Evolutionary conservation across 2,329 filamentous ascomycete genomes (phyloP), one percentile per base, ranked within the genome.

Genomic region (Neoscytalidium dimidiatum): DNA sequence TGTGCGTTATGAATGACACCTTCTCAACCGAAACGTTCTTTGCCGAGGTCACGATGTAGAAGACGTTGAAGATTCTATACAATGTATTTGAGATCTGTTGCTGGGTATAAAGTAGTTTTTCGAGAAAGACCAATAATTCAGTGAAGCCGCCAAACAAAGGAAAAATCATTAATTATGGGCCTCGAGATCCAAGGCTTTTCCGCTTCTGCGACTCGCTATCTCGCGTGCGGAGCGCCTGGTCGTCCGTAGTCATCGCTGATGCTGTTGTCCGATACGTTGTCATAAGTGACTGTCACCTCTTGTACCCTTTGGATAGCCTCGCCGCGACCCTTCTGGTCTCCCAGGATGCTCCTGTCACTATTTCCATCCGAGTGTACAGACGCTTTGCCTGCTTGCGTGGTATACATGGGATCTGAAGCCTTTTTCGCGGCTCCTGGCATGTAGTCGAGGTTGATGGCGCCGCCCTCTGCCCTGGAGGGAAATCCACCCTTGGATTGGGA

Each of bases 281-380:
- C 49, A 62, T 66, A 67, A 29, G 64, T 61, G 23, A 67, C 35
- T 19, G 29, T 66, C 9, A 68, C 33, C 14, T 67, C 65, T 31
- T 56, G 51, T 13, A 51, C 65, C 31, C 66, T 60, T n/a, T 64
- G 41, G 26, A 69, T 68, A 29, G 17, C 19, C 7, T 64, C 65
- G 7, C 38, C 9, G 13, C 41, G 26, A 4, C 38, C 41, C 41
- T 61, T 61, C 4, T 23, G 14, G 6, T 68, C 66, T 19, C 51
- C 33, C 41, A 69, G 23, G 23, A 69, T 69, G 28, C 67, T 70
- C 17, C 23, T 63, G 17, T 69, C 69, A 14, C 68, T 67, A 35
- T 61, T 41, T 4, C 66, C 57, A 19, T 67, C 62, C 26, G 41
- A 33, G 41, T 26, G 26, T 6, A 57, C 35, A 3, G 52, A 28